Evolutionary conservation across 306 rosid genomes (phyloP), one percentile per base, ranked within the genome.

Genomic region (Argentina anserina): DNA sequence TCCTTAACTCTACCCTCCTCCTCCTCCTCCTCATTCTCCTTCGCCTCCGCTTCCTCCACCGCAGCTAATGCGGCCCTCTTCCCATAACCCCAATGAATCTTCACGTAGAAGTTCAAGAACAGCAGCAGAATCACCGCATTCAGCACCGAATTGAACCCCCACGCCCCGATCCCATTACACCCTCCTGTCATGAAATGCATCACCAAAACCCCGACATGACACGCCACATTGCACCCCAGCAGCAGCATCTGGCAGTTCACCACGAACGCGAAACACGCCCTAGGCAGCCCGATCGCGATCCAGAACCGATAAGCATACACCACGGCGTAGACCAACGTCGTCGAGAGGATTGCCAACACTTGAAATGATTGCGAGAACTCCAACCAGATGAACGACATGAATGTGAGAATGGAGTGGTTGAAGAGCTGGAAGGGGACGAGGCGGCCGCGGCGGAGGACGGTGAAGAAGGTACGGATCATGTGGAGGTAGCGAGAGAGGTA

Each of bases 281-380:
- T 65, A 0, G 83, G 85, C 12, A 89, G 36, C 55, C 93, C 93
- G 13, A 93, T 36, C 0, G 87, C 87, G 1, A 85, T 82, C 97
- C 97, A 90, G 77, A 93, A 86, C 18, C 96, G 41, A 73, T 89
- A 85, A 0, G 91, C 96, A 63, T 91, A 88, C 1, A 87, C 86
- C 4, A 88, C 80, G 0, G 90, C 75, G 60, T 87, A 86, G 0
- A 84, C 87, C 20, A 88, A 55, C 36, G 98, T 81, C 7, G 92
- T 84, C 36, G 87, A 82, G 2, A 93, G 79, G 23, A 93, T 93
- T 4, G 98, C 96, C 0, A 91, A 80, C 1, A 93, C 96, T 50
- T 93, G 98, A 6, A 93, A 86, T 1, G 97, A 90, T 53, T 90
- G 96, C 4, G 98, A 93, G 73, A 85, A 93, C 28, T 93, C 98